These are phyloP conservation scores for Flaveria brownii DNA, from an alignment of 129 eudicot genomes.

Conservation along the genomic window DNA sequence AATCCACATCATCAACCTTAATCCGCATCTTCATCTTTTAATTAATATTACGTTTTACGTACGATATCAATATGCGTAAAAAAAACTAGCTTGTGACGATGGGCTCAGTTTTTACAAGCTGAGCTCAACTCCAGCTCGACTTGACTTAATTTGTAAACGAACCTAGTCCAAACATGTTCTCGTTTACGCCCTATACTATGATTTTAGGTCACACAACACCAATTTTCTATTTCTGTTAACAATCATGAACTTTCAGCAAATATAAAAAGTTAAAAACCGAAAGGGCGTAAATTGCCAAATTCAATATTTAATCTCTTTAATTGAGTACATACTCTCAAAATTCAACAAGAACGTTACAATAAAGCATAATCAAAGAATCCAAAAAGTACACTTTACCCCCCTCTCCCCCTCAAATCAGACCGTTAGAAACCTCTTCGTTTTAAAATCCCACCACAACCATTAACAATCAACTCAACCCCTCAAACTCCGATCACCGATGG, in stretches of 20 bases:
- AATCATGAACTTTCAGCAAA: not conserved
- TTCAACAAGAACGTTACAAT: constrained; percentile 64
- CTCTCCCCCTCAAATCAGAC: constrained; percentile 55
- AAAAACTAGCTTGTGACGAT: too few species aligned
- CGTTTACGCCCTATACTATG: too few species aligned
- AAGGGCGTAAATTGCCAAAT: constrained; percentile 19
- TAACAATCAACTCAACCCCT: constrained; percentile 7
- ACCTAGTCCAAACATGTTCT: too few species aligned
- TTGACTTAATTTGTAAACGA: too few species aligned
- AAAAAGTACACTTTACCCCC: constrained; percentile 33
- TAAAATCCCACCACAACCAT: not conserved
- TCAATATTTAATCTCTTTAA: not conserved
- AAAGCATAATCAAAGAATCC: constrained; percentile 24
- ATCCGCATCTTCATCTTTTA: too few species aligned
- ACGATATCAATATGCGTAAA: too few species aligned
- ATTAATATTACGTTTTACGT: too few species aligned
- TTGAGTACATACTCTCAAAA: constrained; percentile 33
- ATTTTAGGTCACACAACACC: too few species aligned
- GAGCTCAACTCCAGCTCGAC: too few species aligned
- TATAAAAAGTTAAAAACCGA: not conserved
- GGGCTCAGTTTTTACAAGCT: too few species aligned
- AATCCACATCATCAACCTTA: too few species aligned
- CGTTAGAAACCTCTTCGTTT: constrained; percentile 53
- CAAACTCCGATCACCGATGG: constrained; percentile 51
- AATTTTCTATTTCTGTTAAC: not conserved